phyloP scores from a whole-genome alignment of 352 stramenopile species.

The Globisporangium ultimum region DNA sequence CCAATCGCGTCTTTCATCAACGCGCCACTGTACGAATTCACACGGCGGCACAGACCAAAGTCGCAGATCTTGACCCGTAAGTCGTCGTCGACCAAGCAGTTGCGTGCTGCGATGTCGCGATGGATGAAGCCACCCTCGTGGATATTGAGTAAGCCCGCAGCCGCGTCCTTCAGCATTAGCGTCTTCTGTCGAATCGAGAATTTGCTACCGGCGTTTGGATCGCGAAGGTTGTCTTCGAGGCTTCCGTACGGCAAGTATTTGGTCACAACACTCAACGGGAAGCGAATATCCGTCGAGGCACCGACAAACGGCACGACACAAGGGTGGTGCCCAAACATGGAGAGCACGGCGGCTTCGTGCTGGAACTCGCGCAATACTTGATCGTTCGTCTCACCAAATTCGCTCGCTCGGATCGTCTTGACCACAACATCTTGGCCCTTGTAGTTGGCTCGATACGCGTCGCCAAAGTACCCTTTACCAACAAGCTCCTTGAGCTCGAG shows the following conservation, averaged over 20 bases:
- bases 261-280: slow-evolving; percentile 64
- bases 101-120: slow-evolving; percentile 72
- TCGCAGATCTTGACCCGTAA: slow-evolving; percentile 71
- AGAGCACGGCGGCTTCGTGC: slow-evolving; percentile 73
- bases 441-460: slow-evolving; percentile 62
- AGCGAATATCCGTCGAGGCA: slow-evolving; percentile 64
- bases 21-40: slow-evolving; percentile 47
- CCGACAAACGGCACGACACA: slow-evolving; percentile 82
- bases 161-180: slow-evolving; percentile 69
- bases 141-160: slow-evolving; percentile 74
- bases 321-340: slow-evolving; percentile 82
- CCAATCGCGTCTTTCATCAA: slow-evolving; percentile 67
- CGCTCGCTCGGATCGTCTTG: slow-evolving; percentile 74
- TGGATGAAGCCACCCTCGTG: slow-evolving; percentile 85
- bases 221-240: slow-evolving; percentile 65
- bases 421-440: slow-evolving; percentile 75
- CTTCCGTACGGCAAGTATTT: slow-evolving; percentile 73
- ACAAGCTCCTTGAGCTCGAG: slow-evolving; percentile 77
- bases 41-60: slow-evolving; percentile 71
- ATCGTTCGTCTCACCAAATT: slow-evolving; percentile 68
- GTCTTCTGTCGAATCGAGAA: slow-evolving; percentile 46
- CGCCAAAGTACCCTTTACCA: slow-evolving; percentile 73
- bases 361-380: slow-evolving; percentile 83
- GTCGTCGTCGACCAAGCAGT: slow-evolving; percentile 70
- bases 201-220: slow-evolving; percentile 18